Percentiles rank a stretch among this genome's conserved stretches.
Conservation (phyloP, 805 yeast species). For the Saccharomyces mikatae region DNA sequence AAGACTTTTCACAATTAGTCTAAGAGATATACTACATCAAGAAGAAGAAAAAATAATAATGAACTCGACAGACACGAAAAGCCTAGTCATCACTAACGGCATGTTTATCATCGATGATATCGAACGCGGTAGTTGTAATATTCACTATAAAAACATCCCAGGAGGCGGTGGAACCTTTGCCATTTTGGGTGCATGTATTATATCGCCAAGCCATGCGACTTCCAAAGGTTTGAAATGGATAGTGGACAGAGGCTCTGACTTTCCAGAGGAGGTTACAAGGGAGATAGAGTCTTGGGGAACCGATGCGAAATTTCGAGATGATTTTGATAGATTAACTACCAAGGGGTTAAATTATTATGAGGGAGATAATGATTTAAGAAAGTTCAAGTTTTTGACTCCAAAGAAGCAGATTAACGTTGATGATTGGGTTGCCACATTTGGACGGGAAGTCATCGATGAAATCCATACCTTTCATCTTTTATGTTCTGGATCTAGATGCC, state of each 20-base stretch:
- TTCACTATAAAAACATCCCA: constrained; percentile 42
- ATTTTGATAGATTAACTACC: constrained; percentile 53
- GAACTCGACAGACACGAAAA: not conserved
- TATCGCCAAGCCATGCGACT: constrained; percentile 34
- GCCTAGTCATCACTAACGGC: constrained; percentile 60
- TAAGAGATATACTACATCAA: not conserved
- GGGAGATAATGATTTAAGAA: constrained; percentile 49
- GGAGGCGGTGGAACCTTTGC: constrained; percentile 93
- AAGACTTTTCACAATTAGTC: not conserved
- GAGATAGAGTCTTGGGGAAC: constrained; percentile 54
- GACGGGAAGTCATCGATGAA: constrained; percentile 31
- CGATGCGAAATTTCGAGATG: constrained; percentile 48
- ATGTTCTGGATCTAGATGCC: constrained; percentile 60
- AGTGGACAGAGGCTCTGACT: constrained; percentile 73
- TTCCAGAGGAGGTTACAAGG: constrained; percentile 42
- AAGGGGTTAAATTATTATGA: constrained; percentile 75
- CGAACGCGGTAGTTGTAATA: constrained; percentile 33
- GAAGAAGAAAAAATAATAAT: not conserved
- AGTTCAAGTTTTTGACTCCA: constrained; percentile 55
- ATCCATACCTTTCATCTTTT: constrained; percentile 55
- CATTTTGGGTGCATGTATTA: constrained; percentile 61
- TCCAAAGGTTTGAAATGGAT: constrained; percentile 47
- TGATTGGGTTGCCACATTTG: constrained; percentile 34
- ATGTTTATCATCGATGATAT: constrained; percentile 89
- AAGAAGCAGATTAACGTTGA: constrained; percentile 50